Conservation (phyloP, 495 filamentous ascomycete genomes). For the Aspergillus indologenus region DNA sequence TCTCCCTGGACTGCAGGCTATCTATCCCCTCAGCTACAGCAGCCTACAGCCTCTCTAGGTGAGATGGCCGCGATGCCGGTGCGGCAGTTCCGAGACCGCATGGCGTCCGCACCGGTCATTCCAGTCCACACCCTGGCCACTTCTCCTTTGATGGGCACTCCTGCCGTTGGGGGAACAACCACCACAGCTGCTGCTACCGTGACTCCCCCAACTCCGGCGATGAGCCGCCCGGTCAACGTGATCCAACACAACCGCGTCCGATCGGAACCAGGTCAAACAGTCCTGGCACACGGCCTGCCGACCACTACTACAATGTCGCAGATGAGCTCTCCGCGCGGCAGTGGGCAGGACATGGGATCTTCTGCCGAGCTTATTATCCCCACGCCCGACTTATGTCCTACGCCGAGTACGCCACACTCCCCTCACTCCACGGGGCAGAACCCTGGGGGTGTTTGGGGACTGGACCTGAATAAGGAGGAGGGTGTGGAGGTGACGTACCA, state of each 20-base stretch:
- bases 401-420: slow-evolving; percentile 37
- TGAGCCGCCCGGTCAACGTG: not conserved
- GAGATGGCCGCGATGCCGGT: slow-evolving; percentile 24
- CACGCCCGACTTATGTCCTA: slow-evolving; percentile 38
- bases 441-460: slow-evolving; percentile 2
- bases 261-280: slow-evolving; percentile 20
- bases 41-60: slow-evolving; percentile 21
- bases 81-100: slow-evolving; percentile 39
- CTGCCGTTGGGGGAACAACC: not conserved
- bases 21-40: slow-evolving; percentile 21
- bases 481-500: slow-evolving; percentile 22
- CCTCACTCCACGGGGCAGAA: slow-evolving; percentile 23
- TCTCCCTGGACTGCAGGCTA: slow-evolving; percentile 26
- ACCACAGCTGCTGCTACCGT: not conserved
- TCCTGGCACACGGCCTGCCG: not conserved
- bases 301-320: slow-evolving; percentile 10
- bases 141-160: slow-evolving; percentile 22
- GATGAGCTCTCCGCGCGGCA: not conserved
- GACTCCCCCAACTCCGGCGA: slow-evolving; percentile 1
- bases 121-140: slow-evolving; percentile 25
- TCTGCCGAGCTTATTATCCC: slow-evolving; percentile 31
- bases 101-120: slow-evolving; percentile 40
- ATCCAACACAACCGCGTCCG: slow-evolving; percentile 23
- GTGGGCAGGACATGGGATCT: slow-evolving; percentile 3
- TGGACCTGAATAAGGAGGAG: slow-evolving; percentile 15